Evolutionary conservation across 768 basidiomycete genomes (phyloP), one percentile per base, ranked within the genome.

Genomic region (Cyathus striatus): DNA sequence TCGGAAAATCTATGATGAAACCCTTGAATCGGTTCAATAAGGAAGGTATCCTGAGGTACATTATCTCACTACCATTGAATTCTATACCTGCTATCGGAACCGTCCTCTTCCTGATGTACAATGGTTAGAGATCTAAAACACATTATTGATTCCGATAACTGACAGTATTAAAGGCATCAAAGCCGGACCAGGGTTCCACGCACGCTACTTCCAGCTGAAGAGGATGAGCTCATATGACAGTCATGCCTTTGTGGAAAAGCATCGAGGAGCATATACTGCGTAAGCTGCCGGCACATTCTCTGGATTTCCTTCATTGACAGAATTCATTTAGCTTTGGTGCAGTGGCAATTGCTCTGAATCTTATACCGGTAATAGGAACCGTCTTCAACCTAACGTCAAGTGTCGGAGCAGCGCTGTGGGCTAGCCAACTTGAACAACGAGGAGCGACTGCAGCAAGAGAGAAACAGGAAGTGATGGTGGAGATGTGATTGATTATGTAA

Each of bases 331-430:
- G 81, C 4, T 80, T 86, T 56, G 84, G 84, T 3, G 72, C 74
- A 18, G 63, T 68, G n/a, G 73, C 81, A 1, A 64, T 83, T 40
- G 63, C 73, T 4, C 63, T 86, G 43, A 78, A 76, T 52, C 68
- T 86, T 36, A 60, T 86, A 35, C 85, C 85, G 2, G 55, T 82
- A 17, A 64, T 73, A 25, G 78, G 79, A 3, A 72, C 82, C 24
- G 54, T 81, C 22, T 82, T 83, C 59, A 71, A 63, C 32, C 74
- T 84, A 55, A 81, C 81, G 1, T 78, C 75, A 17, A 73, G 78
- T 1, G 76, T 84, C 18, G 85, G 85, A 18, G 83, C 83, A 1
- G 85, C 85, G 7, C 62, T 88, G 6, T 88, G 83, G 83, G 84
- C 82, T 0, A 73, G 75, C 21, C 73, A 81, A 36, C 42, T 86